phyloP scores from a whole-genome alignment of 441 rosid genomes.

The Melastoma candidum region DNA sequence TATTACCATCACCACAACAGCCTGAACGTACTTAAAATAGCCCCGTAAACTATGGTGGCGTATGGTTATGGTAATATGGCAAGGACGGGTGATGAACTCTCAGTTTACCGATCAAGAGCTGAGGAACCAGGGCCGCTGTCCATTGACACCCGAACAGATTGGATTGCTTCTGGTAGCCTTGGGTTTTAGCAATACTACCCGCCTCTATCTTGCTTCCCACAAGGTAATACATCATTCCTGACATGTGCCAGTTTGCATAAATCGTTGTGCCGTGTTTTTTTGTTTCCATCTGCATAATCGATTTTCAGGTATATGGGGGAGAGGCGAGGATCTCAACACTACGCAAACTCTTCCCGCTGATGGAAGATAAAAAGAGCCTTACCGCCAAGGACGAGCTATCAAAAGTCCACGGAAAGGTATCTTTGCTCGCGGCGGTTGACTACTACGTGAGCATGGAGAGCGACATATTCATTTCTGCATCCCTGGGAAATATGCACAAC shows the following conservation, averaged over 20 bases:
- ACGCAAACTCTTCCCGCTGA: conserved; percentile 46
- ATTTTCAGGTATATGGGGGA: conserved; percentile 56
- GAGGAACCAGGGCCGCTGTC: conserved; percentile 63
- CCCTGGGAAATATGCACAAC: conserved; percentile 77
- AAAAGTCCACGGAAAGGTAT: conserved; percentile 45
- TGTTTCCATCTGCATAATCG: not conserved
- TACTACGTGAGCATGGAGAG: conserved; percentile 62
- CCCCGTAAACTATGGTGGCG: too few relatives aligned
- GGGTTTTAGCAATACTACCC: conserved; percentile 55
- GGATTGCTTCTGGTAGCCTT: conserved; percentile 58
- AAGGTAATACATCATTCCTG: conserved; percentile 24
- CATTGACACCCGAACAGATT: conserved; percentile 64
- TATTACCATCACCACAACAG: too few relatives aligned
- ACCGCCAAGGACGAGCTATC: conserved; percentile 36
- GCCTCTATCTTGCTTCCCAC: conserved; percentile 65
- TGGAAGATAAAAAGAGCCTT: conserved; percentile 66
- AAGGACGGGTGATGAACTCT: conserved; percentile 65
- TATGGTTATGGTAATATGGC: conserved; percentile 34
- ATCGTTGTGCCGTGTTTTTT: not conserved
- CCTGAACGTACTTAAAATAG: too few relatives aligned
- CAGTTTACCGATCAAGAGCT: conserved; percentile 52
- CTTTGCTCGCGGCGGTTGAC: conserved; percentile 57
- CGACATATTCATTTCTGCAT: conserved; percentile 61
- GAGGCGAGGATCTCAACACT: conserved; percentile 49
- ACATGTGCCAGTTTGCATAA: not conserved